Base-by-base conservation (phyloP, 768 basidiomycete genomes). In the Russula lepida region DNA sequence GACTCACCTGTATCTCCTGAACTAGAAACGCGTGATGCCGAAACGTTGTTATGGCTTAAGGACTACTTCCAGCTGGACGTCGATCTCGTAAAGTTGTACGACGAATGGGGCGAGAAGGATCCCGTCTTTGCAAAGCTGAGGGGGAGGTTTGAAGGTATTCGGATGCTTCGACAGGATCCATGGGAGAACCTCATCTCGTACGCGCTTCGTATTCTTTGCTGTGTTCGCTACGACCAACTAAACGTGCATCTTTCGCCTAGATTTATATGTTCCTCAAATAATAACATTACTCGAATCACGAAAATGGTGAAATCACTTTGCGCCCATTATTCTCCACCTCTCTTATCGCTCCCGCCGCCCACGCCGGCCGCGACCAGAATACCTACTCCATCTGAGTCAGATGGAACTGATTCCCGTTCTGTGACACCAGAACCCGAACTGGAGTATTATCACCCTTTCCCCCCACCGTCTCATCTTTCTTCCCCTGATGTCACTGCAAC, bases 241-340 rank as follows among this genome's bases (percentile, higher is more conserved):
- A 23, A 54, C 11, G 32, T 47, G 48, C 28, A 43, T 37, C 43
- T 56, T 32, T 7, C 27, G 0, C 47, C 6, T 56, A 95, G 95
- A 9, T 99, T 98, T 75, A 97, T 99, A 65, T 98, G 95, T 70
- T 97, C 94, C 2, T 91, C 92, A 2, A 98, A 98, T 69, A 98
- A 98, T 72, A 94, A 98, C 68, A 98, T 99, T 54, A 74, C 84
- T 6, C 89, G 97, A 6, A 99, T 99, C 68, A 89, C 92, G 17
- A 89, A 88, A 59, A 94, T 98, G 88, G 85, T 98, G 30, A 87
- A 91, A 63, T 79, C 82, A 21, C 81, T 98, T 15, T 92, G 90
- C 71, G 79, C 74, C 19, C 78, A 88, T 23, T 97, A 85, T 69
- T 93, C 93, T 1, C 77, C 83, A 13, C 75, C 83, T 25, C 75